Evolutionary conservation across 495 filamentous ascomycete genomes (phyloP).

Genomic region (Tetracladium setigerum): DNA sequence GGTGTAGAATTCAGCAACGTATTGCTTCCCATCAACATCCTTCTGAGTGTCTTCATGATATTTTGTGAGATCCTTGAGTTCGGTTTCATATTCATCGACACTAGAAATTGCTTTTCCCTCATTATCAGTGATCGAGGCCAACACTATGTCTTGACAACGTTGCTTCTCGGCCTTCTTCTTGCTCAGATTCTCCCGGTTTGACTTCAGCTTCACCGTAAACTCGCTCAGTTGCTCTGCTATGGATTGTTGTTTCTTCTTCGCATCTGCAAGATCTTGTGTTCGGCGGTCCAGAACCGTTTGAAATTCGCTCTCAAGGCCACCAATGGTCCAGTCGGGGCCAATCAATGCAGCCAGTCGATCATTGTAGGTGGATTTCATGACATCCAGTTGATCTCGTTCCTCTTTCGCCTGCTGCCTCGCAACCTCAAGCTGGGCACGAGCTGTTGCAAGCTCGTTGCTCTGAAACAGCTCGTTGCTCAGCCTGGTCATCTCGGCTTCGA

Average conservation of each 20-base stretch:
- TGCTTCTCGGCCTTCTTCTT: constrained; percentile 58
- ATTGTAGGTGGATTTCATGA: constrained; percentile 66
- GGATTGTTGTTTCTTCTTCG: constrained; percentile 60
- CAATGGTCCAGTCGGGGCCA: constrained; percentile 56
- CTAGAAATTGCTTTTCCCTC: constrained; percentile 17
- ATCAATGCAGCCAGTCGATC: constrained; percentile 58
- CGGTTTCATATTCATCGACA: constrained; percentile 32
- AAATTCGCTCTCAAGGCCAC: constrained; percentile 64
- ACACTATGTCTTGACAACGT: constrained; percentile 43
- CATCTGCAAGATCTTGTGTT: constrained; percentile 42
- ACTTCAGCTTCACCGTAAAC: constrained; percentile 68
- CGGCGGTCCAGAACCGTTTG: constrained; percentile 54
- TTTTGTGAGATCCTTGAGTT: constrained; percentile 43
- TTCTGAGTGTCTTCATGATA: constrained; percentile 52
- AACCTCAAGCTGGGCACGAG: constrained; percentile 71
- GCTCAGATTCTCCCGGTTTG: constrained; percentile 47
- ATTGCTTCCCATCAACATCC: constrained; percentile 54
- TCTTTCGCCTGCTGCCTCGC: constrained; percentile 70
- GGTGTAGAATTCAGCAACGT: constrained; percentile 55
- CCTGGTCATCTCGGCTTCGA: constrained; percentile 61
- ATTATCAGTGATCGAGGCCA: constrained; percentile 27
- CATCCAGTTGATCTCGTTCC: constrained; percentile 61
- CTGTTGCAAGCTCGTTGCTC: constrained; percentile 67
- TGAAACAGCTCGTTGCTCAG: constrained; percentile 72
- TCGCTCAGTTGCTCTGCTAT: constrained; percentile 68